Percentiles rank a stretch among this genome's conserved stretches.
phyloP scores from a whole-genome alignment of 139 green algal species.

The Yamagishiella unicocca region DNA sequence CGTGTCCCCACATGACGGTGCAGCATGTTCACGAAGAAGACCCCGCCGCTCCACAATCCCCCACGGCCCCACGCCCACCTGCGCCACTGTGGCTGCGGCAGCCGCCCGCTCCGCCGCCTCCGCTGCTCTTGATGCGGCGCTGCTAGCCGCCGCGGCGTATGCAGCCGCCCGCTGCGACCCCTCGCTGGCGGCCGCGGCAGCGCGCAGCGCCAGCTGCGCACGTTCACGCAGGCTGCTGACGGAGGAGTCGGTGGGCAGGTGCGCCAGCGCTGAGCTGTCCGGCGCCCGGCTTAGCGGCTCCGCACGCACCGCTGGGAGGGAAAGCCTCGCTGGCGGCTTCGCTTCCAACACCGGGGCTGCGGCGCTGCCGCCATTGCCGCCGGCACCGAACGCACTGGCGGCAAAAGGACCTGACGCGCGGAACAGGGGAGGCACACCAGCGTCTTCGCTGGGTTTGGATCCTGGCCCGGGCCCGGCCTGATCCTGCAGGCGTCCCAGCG shows the following conservation, averaged over 20 bases:
- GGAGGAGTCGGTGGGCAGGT: not conserved
- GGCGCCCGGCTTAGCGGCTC: slow-evolving; percentile 38
- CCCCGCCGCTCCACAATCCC: too few relatives aligned
- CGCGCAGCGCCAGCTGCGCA: slow-evolving; percentile 34
- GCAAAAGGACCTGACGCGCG: not conserved
- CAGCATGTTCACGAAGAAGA: too few relatives aligned
- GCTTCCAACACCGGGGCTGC: not conserved
- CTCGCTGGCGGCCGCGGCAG: slow-evolving; percentile 39
- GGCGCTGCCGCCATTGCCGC: not conserved
- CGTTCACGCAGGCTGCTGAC: slow-evolving; percentile 19
- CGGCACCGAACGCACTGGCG: not conserved
- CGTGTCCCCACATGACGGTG: too few relatives aligned
- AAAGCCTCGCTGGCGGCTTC: not conserved
- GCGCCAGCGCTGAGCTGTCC: slow-evolving; percentile 18
- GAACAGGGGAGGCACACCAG: not conserved
- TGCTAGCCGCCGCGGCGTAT: slow-evolving; percentile 49
- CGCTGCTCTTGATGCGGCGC: slow-evolving; percentile 30
- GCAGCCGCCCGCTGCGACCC: slow-evolving; percentile 48
- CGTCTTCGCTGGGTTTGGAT: not conserved
- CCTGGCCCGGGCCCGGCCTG: not conserved
- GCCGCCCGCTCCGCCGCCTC: slow-evolving; percentile 56
- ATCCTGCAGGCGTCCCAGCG: not conserved
- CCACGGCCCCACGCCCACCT: slow-evolving; percentile 5
- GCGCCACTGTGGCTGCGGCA: slow-evolving; percentile 31
- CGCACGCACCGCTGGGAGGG: not conserved